Evolutionary conservation across 495 filamentous ascomycete species (phyloP), one percentile per base, ranked within the genome.

Genomic region (Trichocladium uniseriatum): DNA sequence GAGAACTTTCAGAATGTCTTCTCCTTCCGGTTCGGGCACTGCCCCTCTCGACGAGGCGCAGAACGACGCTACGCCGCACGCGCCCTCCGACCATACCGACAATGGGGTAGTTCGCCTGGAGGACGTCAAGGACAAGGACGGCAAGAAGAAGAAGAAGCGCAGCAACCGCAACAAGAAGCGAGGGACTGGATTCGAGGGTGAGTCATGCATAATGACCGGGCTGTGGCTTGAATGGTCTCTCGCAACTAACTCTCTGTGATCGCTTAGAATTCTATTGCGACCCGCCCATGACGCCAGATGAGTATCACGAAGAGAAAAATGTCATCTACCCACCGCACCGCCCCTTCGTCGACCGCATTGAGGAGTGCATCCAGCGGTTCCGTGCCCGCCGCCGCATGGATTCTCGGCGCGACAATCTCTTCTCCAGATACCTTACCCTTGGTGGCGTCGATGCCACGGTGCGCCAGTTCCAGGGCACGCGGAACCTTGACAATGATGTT

Each of bases 301-400:
- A 92, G 57, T 68, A 72, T 43, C 58, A 71, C 4, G 69, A 85
- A 42, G 84, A 91, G 60, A 65, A 56, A 29, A 38, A 52, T 0
- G 29, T 53, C 29, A 40, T 60, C 38, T 66, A 66, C 24, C 50
- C 59, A 10, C 39, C 49, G 16, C 34, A 58, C 43, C 54, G 59
- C 41, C 46, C 58, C 9, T 66, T 66, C 39, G 54, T 50, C 2
- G 56, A 58, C 38, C 89, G 92, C 36, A 86, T 97, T 15, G 83
- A 97, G 61, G 81, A 79, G 50, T 92, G 86, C 34, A 82, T 97
- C 28, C 82, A 88, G 49, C 84, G 88, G 8, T 99, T 81, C 70
- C 73, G 81, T 50, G 71, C 74, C 36, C 82, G 79, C 34, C 86
- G 89, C 20, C 88, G 84, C 47, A 73, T 95, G 45, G 78, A 88